phyloP scores from a whole-genome alignment of 805 yeast species.

The Kodamaea nitidulidarum region DNA sequence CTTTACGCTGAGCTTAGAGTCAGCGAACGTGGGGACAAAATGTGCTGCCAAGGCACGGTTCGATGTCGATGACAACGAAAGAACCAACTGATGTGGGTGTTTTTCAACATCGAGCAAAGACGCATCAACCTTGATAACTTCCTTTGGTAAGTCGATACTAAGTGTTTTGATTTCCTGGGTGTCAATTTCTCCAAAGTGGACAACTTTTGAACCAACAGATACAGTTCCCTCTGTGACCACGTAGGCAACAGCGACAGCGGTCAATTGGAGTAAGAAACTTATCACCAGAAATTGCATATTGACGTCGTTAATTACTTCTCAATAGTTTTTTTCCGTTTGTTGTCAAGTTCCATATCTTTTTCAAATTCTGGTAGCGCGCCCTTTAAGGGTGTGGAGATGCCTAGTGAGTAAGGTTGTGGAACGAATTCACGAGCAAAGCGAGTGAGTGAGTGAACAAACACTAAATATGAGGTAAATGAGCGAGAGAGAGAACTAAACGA shows the following conservation, averaged over 20 bases:
- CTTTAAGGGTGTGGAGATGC: no score
- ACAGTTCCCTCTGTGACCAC: conserved; percentile 28
- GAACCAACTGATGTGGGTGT: conserved; percentile 34
- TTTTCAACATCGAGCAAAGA: conserved; percentile 15
- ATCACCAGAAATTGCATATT: conserved; percentile 19
- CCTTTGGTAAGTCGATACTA: conserved; percentile 28
- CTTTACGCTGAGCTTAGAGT: conserved; percentile 18
- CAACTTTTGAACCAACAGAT: conserved; percentile 20
- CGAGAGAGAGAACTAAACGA: no score
- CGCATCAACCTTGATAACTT: conserved; percentile 27
- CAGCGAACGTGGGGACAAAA: conserved; percentile 27
- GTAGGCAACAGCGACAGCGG: conserved; percentile 24
- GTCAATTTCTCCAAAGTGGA: conserved; percentile 28
- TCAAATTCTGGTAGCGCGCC: conserved; percentile 4
- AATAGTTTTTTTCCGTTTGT: conserved; percentile 5
- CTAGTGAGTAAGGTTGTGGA: no score
- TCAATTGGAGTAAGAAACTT: conserved; percentile 17
- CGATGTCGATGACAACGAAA: conserved; percentile 24
- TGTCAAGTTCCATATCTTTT: conserved; percentile 5
- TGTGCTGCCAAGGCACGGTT: conserved; percentile 30
- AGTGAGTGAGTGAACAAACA: no score
- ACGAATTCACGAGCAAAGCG: no score
- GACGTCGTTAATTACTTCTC: no score
- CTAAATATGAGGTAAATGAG: no score
- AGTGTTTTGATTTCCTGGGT: conserved; percentile 29